A percentile compares a stretch with the other conserved stretches of the same genome.
Conservation (phyloP, 345 rosid genomes). For the Populus ilicifolia region DNA sequence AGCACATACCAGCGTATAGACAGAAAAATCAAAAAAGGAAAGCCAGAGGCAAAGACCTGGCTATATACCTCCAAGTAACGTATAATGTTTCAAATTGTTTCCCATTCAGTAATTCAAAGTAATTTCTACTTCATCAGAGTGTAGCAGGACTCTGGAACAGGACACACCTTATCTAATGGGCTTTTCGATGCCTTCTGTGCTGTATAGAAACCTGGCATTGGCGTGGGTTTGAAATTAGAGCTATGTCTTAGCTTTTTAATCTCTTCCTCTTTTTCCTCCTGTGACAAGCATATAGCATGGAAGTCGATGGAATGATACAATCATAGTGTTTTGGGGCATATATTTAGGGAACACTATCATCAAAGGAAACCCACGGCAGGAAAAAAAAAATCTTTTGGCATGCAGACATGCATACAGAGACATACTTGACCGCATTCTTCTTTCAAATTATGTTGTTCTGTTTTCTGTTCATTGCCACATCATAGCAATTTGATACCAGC, state of each 20-base stretch:
- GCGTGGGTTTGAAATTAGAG: conserved; percentile 41
- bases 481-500: background rate
- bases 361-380: background rate
- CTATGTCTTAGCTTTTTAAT: conserved; percentile 38
- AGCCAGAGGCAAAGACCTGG: background rate
- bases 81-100: conserved; percentile 3
- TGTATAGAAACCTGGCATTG: conserved; percentile 34
- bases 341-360: background rate
- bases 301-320: background rate
- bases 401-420: background rate
- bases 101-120: background rate
- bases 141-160: background rate
- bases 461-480: background rate
- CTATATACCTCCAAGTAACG: background rate
- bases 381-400: background rate
- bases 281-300: conserved; percentile 14
- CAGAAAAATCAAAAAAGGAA: background rate
- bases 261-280: conserved; percentile 46
- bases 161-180: conserved; percentile 42
- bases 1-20: background rate
- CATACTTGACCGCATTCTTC: background rate
- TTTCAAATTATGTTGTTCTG: background rate
- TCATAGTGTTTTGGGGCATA: background rate
- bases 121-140: background rate
- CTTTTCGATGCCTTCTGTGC: conserved; percentile 29